Percentiles rank a stretch among this genome's conserved stretches.
Evolutionary conservation across 2,329 filamentous ascomycete genomes (phyloP).

Genomic region (Decorospora gaudefroyi): DNA sequence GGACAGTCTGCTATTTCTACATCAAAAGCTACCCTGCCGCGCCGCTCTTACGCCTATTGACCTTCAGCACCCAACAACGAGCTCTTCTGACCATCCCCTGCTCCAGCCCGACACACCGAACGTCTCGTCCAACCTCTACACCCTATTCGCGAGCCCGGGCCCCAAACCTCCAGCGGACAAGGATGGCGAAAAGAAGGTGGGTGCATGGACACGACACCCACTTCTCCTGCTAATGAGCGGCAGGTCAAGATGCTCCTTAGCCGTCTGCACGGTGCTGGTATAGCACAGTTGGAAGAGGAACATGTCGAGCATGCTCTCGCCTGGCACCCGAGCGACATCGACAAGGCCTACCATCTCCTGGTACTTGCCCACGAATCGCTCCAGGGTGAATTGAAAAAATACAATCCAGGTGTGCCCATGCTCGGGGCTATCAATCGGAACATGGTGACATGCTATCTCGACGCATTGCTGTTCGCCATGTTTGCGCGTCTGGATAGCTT

Average conservation of each 20-base stretch:
- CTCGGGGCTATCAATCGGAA: constrained; percentile 84
- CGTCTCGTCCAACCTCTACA: constrained; percentile 58
- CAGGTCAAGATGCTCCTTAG: constrained; percentile 59
- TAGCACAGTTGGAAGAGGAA: constrained; percentile 60
- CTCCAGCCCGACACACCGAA: constrained; percentile 34
- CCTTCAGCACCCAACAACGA: constrained; percentile 17
- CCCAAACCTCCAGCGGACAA: constrained; percentile 57
- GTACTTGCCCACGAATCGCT: constrained; percentile 79
- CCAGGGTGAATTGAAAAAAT: constrained; percentile 75
- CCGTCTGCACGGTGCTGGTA: constrained; percentile 58
- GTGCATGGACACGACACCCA: constrained; percentile 3
- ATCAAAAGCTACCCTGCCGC: constrained; percentile 21
- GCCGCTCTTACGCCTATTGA: constrained; percentile 14
- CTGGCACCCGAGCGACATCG: constrained; percentile 69
- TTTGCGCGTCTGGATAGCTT: constrained; percentile 89
- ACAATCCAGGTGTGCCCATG: constrained; percentile 72
- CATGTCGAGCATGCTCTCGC: constrained; percentile 67
- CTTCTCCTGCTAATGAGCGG: constrained; percentile 11
- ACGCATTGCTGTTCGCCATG: constrained; percentile 92
- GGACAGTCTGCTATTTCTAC: constrained; percentile 28
- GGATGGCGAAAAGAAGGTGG: constrained; percentile 59
- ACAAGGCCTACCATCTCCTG: constrained; percentile 76
- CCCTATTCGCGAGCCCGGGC: constrained; percentile 66
- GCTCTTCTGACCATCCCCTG: constrained; percentile 34
- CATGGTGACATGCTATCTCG: constrained; percentile 91